phyloP scores from a whole-genome alignment of 148 eudicot species.

The Mesembryanthemum crystallinum region DNA sequence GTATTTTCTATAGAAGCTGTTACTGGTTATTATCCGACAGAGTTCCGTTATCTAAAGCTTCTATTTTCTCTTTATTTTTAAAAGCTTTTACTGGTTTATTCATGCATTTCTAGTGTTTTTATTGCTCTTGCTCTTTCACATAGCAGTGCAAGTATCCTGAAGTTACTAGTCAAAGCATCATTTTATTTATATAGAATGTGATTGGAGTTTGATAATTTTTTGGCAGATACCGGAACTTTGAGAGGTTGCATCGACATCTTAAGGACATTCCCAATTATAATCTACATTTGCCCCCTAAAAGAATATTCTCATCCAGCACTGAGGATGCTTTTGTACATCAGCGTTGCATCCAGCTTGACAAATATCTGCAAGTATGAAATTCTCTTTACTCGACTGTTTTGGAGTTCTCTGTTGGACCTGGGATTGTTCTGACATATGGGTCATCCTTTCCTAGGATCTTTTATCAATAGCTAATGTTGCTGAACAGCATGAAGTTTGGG shows the following conservation, averaged over 20 bases:
- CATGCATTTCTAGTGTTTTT: neutral
- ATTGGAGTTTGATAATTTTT: slow-evolving; percentile 14
- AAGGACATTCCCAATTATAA: slow-evolving; percentile 96
- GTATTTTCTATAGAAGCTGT: neutral
- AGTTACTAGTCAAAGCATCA: slow-evolving; percentile 1
- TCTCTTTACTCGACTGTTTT: slow-evolving; percentile 13
- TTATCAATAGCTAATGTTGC: slow-evolving; percentile 97
- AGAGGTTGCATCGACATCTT: slow-evolving; percentile 87
- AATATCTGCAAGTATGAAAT: slow-evolving; percentile 73
- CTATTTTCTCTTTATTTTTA: neutral
- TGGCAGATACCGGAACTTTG: slow-evolving; percentile 87
- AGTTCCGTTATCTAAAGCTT: neutral
- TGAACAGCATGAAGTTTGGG: slow-evolving; percentile 99
- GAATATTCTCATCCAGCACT: slow-evolving; percentile 97
- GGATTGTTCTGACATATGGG: slow-evolving; percentile 9
- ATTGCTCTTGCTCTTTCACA: slow-evolving; percentile 3
- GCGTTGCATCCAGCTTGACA: slow-evolving; percentile 96
- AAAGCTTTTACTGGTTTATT: neutral
- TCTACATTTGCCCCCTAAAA: slow-evolving; percentile 93
- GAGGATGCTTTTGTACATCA: slow-evolving; percentile 98
- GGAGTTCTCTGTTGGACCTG: neutral
- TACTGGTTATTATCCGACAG: neutral
- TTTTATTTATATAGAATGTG: neutral
- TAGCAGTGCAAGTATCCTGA: neutral
- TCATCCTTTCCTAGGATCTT: slow-evolving; percentile 65